Base-by-base conservation (phyloP, 2,329 filamentous ascomycete species). In the Ophioceras dolichostomum region DNA sequence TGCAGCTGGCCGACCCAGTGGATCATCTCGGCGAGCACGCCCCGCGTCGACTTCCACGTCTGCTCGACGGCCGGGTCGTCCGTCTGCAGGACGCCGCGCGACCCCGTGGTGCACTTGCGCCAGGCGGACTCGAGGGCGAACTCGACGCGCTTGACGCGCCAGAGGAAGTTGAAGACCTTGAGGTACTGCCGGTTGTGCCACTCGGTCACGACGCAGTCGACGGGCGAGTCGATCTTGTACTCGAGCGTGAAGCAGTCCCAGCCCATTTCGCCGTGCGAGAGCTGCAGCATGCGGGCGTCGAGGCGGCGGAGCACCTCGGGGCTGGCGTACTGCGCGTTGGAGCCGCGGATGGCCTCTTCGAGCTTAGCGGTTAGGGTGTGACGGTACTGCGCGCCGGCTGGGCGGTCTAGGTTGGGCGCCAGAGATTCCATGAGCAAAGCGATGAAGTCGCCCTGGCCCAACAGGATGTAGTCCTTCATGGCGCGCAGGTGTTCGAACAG, bases 221-320 rank as follows among this genome's bases (percentile, higher is more conserved):
- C 84, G 0, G 91, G 91, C 2, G 89, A 83, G 55, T 94, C 88
- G 47, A 98, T 91, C 57, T 96, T 95, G 63, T 98, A 98, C 56
- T 98, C 93, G 8, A 98, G 75, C 0, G 91, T 98, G 60, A 98
- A 98, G 54, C 93, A 94, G 54, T 98, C 91, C 91, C 91, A 98
- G 35, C 91, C 91, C 37, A 95, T 96, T 50, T 98, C 91, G 36
- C 91, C 91, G 49, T 95, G 88, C 8, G 83, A 93, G 5, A 96
- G 72, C 60, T 96, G 89, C 29, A 98, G 71, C 89, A 98, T 96
- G 43, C 93, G 83, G n/a, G 91, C 89, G 58, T 98, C 91, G 4
- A 98, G 72, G 10, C 91, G 77, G 5, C 86, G 78, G 20, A 98
- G 73, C 5, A 98, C 88, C 53, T 98, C 93, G 2, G 85, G 76